phyloP scores from a whole-genome alignment of 2,329 filamentous ascomycete genomes.

The Phialophora verrucosa region DNA sequence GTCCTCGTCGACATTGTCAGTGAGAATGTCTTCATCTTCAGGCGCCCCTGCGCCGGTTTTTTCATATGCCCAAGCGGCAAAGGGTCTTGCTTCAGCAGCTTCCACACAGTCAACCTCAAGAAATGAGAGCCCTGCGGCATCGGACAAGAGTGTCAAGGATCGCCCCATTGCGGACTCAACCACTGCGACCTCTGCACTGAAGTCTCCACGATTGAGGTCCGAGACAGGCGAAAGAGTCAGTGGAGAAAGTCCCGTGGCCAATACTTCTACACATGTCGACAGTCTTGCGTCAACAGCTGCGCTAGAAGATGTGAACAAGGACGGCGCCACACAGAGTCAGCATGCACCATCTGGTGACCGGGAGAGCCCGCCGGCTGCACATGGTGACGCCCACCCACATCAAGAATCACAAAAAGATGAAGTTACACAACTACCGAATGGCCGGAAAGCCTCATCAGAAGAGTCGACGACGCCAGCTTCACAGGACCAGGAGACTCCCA shows the following conservation, averaged over 20 bases:
- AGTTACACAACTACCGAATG: constrained; percentile 51
- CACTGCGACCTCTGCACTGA: constrained; percentile 14
- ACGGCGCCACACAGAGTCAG: constrained; percentile 37
- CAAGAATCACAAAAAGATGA: constrained; percentile 69
- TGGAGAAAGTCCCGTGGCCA: constrained; percentile 42
- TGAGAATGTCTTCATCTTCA: constrained; percentile 50
- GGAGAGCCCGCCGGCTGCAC: constrained; percentile 32
- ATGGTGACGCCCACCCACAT: constrained; percentile 65
- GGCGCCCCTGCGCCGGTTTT: constrained; percentile 64
- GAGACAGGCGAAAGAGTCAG: constrained; percentile 35
- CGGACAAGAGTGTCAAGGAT: constrained; percentile 31
- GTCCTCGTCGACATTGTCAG: constrained; percentile 12
- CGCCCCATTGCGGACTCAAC: constrained; percentile 18
- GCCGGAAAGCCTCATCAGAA: constrained; percentile 23
- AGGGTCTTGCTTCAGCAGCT: constrained; percentile 67
- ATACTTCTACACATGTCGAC: constrained; percentile 50
- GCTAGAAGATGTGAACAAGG: constrained; percentile 41
- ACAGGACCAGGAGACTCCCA: constrained; percentile 45
- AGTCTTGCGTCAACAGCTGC: constrained; percentile 42
- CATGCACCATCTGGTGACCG: constrained; percentile 38
- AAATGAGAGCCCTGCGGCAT: constrained; percentile 32
- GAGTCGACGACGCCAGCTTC: constrained; percentile 15
- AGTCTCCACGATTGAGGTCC: constrained; percentile 16
- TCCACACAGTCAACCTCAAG: constrained; percentile 29
- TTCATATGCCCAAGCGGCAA: constrained; percentile 95